Evolutionary conservation across 257 asterid genomes (phyloP).

Genomic region (Leonotis leonurus): DNA sequence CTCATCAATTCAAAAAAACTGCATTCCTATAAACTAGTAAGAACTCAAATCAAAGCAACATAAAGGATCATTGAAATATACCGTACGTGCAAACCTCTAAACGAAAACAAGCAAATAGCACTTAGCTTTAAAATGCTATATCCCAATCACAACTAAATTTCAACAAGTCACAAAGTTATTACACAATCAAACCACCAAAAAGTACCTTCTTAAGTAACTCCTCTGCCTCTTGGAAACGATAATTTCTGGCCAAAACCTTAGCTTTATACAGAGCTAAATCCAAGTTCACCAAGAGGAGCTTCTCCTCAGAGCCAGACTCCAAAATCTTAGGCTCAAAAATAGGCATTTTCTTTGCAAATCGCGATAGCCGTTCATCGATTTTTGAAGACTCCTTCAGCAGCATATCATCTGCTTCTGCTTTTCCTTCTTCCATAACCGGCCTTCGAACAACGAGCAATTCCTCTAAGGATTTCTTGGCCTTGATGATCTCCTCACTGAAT

Average conservation of each 20-base stretch:
- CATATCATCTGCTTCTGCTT: conserved; percentile 9
- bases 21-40: no score
- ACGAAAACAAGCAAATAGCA: background rate
- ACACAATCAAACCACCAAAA: background rate
- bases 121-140: background rate
- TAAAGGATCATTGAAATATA: background rate
- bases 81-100: background rate
- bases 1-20: background rate
- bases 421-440: conserved; percentile 56
- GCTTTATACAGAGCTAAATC: conserved; percentile 82
- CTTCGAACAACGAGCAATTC: conserved; percentile 74
- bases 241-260: conserved; percentile 54
- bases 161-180: background rate
- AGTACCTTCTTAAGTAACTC: conserved; percentile 61
- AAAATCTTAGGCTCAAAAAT: conserved; percentile 77
- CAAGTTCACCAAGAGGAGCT: conserved; percentile 74
- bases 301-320: conserved; percentile 41
- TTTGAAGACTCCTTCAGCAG: conserved; percentile 21
- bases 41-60: background rate
- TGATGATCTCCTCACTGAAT: conserved; percentile 51
- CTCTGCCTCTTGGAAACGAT: conserved; percentile 67
- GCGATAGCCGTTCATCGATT: conserved; percentile 58
- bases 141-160: background rate
- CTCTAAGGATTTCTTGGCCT: conserved; percentile 66
- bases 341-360: conserved; percentile 71